Evolutionary conservation across 225 moss, liverwort and hornwort genomes (phyloP).

Genomic region (Marchantia polymorpha): DNA sequence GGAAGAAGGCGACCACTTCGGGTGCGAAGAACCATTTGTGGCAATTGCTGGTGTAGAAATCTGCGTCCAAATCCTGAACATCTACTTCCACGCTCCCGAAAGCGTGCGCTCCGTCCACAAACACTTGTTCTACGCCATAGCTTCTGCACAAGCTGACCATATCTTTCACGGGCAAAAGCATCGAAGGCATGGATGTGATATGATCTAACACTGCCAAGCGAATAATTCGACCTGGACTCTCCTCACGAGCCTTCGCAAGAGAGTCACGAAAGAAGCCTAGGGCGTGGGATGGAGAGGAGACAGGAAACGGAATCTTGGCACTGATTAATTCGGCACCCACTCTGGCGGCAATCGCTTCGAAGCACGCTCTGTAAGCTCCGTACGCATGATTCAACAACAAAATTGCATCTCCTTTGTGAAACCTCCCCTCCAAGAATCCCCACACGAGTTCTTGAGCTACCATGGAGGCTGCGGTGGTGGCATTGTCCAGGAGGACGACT

Average conservation of each 20-base stretch:
- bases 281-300: slow-evolving; percentile 50
- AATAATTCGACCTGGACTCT: slow-evolving; percentile 35
- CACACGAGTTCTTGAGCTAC: slow-evolving; percentile 74
- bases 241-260: slow-evolving; percentile 41
- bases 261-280: slow-evolving; percentile 48
- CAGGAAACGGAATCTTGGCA: slow-evolving; percentile 69
- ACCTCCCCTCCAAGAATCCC: slow-evolving; percentile 69
- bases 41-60: slow-evolving; percentile 75
- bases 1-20: slow-evolving; percentile 73
- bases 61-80: slow-evolving; percentile 66
- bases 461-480: slow-evolving; percentile 67
- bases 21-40: slow-evolving; percentile 93
- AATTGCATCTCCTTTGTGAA: slow-evolving; percentile 60
- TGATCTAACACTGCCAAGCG: slow-evolving; percentile 81
- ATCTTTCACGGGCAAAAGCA: slow-evolving; percentile 60
- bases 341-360: slow-evolving; percentile 57
- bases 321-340: slow-evolving; percentile 68
- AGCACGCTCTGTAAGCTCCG: slow-evolving; percentile 68
- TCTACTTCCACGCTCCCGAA: slow-evolving; percentile 67
- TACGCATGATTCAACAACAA: slow-evolving; percentile 71
- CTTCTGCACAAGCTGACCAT: slow-evolving; percentile 61
- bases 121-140: slow-evolving; percentile 64
- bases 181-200: slow-evolving; percentile 78
- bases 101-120: slow-evolving; percentile 86
- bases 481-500: slow-evolving; percentile 80